phyloP scores from a whole-genome alignment of 306 rosid species.

The Clitoria ternatea region DNA sequence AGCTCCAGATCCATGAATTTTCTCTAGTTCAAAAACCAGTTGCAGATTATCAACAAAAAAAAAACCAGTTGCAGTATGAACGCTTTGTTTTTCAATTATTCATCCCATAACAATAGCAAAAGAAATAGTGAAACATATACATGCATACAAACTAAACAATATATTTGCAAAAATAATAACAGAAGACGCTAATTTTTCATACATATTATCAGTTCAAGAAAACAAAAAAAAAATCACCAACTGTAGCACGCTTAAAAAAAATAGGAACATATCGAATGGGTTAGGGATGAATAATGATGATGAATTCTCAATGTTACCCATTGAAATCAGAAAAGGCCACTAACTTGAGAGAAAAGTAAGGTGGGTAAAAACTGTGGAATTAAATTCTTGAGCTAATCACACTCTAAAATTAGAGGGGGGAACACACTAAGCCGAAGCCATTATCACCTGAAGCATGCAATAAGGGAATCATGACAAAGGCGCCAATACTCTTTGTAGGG shows the following conservation, averaged over 20 bases:
- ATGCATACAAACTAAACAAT: not conserved
- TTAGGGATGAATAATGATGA: not conserved
- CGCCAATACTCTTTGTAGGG: conserved; percentile 75
- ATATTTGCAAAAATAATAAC: not conserved
- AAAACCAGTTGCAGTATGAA: not conserved
- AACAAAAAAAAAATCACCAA: not conserved
- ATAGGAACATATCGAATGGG: not conserved
- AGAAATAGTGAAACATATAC: not conserved
- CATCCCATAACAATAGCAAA: not conserved
- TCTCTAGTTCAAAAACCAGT: not conserved
- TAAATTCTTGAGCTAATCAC: conserved; percentile 3
- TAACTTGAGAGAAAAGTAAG: conserved; percentile 8
- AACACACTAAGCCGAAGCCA: not conserved
- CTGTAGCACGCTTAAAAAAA: conserved; percentile 8
- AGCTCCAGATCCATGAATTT: not conserved
- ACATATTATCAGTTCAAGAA: conserved; percentile 5
- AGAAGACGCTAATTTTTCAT: conserved; percentile 3
- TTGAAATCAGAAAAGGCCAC: not conserved
- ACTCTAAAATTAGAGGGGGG: too few species aligned
- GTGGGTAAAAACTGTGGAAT: not conserved
- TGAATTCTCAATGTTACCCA: conserved; percentile 20
- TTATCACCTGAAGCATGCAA: conserved; percentile 44
- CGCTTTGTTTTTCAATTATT: not conserved
- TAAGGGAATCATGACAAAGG: conserved; percentile 62
- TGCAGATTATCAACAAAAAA: too few species aligned